Evolutionary conservation across 1,284 basidiomycete genomes (phyloP).

Genomic region (Ceratobasidium sp.): DNA sequence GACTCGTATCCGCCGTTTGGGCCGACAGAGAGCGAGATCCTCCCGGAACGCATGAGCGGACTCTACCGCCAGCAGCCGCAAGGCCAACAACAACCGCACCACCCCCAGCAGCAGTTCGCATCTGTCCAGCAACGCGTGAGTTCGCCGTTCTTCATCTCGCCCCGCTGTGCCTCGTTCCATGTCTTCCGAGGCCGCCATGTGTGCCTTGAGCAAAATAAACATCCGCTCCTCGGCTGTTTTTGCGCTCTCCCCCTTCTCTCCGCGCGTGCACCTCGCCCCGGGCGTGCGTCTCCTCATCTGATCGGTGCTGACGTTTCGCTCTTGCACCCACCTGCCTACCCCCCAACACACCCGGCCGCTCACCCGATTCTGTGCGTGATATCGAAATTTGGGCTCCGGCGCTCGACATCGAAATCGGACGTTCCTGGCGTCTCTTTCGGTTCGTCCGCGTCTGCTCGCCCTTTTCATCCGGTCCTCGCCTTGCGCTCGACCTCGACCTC

Average conservation of each 20-base stretch:
- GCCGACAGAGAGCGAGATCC: slow-evolving; percentile 18
- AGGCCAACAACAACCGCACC: background rate
- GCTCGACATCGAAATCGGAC: slow-evolving; percentile 15
- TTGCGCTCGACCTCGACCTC: slow-evolving; percentile 11
- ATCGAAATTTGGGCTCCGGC: slow-evolving; percentile 5
- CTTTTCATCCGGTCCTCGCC: slow-evolving; percentile 7
- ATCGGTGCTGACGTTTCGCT: slow-evolving; percentile 24
- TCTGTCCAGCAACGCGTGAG: slow-evolving; percentile 15
- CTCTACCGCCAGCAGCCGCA: slow-evolving; percentile 7
- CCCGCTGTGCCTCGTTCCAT: background rate
- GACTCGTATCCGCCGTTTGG: background rate
- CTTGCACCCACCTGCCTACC: background rate
- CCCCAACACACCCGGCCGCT: background rate
- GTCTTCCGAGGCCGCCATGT: background rate
- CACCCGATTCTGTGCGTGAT: slow-evolving; percentile 7
- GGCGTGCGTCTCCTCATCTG: slow-evolving; percentile 13
- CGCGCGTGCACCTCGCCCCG: background rate
- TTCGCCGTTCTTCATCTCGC: background rate
- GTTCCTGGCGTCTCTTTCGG: slow-evolving; percentile 25
- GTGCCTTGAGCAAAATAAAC: background rate
- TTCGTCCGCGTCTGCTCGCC: background rate
- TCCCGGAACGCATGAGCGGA: slow-evolving; percentile 9
- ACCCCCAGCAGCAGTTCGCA: slow-evolving; percentile 1
- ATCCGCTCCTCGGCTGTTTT: slow-evolving; percentile 7
- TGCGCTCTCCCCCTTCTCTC: background rate